phyloP scores from a whole-genome alignment of 2,329 filamentous ascomycete genomes.

The Metarhizium album region DNA sequence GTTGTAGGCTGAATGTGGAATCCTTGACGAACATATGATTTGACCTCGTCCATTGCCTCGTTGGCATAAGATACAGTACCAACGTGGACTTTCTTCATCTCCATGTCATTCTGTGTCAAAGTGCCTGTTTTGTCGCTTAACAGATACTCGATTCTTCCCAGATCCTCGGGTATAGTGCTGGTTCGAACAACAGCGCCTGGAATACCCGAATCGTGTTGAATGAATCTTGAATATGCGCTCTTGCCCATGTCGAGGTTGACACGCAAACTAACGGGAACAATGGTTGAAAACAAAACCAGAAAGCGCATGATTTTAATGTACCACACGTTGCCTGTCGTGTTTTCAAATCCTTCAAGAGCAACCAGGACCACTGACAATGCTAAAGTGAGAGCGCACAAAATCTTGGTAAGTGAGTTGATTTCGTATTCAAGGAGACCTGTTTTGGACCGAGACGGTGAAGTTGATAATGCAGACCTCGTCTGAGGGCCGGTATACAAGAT shows the following conservation, averaged over 20 bases:
- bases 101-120: conserved; percentile 95
- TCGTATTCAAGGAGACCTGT: conserved; percentile 89
- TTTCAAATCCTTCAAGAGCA: conserved; percentile 70
- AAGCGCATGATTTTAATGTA: conserved; percentile 99
- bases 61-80: conserved; percentile 97
- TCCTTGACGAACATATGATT: conserved; percentile 73
- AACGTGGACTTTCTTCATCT: conserved; percentile 97
- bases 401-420: conserved; percentile 95
- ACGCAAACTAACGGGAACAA: conserved; percentile 90
- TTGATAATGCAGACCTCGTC: conserved; percentile 87
- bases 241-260: conserved; percentile 98
- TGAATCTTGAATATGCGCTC: conserved; percentile 90
- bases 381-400: conserved; percentile 80
- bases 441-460: conserved; percentile 83
- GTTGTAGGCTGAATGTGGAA: conserved; percentile 49
- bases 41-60: conserved; percentile 96
- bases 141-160: conserved; percentile 91
- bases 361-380: conserved; percentile 81
- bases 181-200: conserved; percentile 88
- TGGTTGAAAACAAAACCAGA: conserved; percentile 95
- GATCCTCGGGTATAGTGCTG: conserved; percentile 92
- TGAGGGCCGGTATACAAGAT: conserved; percentile 93
- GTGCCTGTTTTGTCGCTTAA: conserved; percentile 98
- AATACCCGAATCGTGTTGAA: conserved; percentile 83
- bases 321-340: conserved; percentile 59